Evolutionary conservation across 2,329 filamentous ascomycete genomes (phyloP), one percentile per base, ranked within the genome.

Genomic region (Epichloe brachyelytri): DNA sequence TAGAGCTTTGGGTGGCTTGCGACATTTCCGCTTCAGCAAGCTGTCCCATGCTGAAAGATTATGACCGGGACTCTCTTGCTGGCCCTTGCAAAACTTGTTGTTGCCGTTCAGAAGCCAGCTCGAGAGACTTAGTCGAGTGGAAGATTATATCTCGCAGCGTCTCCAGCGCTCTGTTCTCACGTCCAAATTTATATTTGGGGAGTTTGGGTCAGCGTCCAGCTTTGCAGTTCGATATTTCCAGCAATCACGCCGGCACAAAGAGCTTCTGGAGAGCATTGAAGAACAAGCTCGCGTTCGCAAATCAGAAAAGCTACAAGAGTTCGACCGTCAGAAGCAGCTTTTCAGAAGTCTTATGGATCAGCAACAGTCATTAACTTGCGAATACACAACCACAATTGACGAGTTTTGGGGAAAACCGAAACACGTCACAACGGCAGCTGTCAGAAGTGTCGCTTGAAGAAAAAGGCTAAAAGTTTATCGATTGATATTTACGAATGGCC

Each of bases 401-500:
- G 34, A 38, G 17, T 15, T 51, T 7, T 2, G 49, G 5, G 54
- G 51, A 0, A 20, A 8, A 39, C 1, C 1, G 17, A 34, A 17
- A 26, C 0, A 4, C 11, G 30, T 2, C 60, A 64, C 33, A 49
- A 39, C 33, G 0, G 4, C 5, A 14, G 1, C 0, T 77, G 73
- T 51, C 2, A 3, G 1, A 69, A 65, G 49, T 80, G 75, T 55
- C 2, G 2, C 0, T 53, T 64, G 0, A 43, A 55, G 3, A 4
- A 5, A 0, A 1, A 60, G n/a, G 75, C 76, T 0, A 44, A 65
- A 0, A 2, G 3, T 0, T 51, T 83, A 0, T 38, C 26, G 0
- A 80, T 84, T 7, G 0, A 41, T 0, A 58, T 78, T 8, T 67
- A 78, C 53, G 80, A 84, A 57, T 82, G 77, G 77, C 78, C 79